phyloP scores from a whole-genome alignment of 345 rosid genomes.

The Melaleuca quinquenervia region DNA sequence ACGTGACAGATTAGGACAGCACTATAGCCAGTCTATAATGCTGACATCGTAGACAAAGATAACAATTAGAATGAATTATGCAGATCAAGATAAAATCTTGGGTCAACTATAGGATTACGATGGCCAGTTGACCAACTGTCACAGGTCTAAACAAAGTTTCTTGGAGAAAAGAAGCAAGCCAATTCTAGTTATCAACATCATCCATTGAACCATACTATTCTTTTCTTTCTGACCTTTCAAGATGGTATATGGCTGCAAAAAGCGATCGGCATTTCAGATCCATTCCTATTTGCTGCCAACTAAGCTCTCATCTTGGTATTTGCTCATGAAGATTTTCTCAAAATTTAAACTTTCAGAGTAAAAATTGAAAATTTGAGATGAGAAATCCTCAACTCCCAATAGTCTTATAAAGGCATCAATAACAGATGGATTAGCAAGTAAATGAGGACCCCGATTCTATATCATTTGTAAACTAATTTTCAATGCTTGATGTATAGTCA shows the following conservation, averaged over 20 bases:
- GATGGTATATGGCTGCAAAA: background rate
- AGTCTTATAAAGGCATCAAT: background rate
- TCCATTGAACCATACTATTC: background rate
- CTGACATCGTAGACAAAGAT: background rate
- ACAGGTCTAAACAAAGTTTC: background rate
- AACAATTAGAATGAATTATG: background rate
- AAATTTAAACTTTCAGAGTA: background rate
- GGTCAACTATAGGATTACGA: background rate
- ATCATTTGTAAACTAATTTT: background rate
- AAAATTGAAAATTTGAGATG: background rate
- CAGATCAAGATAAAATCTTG: background rate
- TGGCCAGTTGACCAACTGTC: background rate
- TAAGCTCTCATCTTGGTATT: background rate
- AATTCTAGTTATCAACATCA: background rate
- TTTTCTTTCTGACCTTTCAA: background rate
- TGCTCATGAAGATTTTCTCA: background rate
- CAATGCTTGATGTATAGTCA: background rate
- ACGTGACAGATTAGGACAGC: background rate
- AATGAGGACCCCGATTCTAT: background rate
- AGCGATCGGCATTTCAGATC: background rate
- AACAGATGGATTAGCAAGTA: background rate
- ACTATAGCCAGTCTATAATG: background rate
- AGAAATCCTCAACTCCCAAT: background rate
- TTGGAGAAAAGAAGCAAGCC: background rate
- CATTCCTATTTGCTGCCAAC: background rate